Evolutionary conservation across 768 basidiomycete genomes (phyloP).

Genomic region (Dentipellis fragilis): DNA sequence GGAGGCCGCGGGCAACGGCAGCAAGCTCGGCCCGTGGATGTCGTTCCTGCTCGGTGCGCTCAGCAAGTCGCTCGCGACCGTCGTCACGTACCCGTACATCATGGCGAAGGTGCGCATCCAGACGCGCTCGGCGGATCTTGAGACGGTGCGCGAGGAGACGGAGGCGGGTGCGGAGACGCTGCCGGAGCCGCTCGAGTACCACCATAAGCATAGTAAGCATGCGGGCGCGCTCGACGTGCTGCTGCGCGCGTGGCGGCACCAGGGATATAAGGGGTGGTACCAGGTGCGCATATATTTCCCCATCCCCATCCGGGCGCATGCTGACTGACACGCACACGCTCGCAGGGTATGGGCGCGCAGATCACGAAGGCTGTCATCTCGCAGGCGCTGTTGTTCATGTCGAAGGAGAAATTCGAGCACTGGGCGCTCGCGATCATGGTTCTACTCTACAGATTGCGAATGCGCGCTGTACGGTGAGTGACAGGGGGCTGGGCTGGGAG

Average conservation of each 20-base stretch:
- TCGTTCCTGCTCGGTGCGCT: constrained; percentile 84
- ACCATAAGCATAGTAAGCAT: constrained; percentile 39
- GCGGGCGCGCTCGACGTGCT: constrained; percentile 75
- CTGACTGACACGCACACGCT: neutral
- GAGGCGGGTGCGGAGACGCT: constrained; percentile 29
- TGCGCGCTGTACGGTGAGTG: neutral
- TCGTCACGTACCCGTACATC: constrained; percentile 93
- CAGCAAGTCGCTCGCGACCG: constrained; percentile 91
- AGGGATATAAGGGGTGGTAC: constrained; percentile 92
- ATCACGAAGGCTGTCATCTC: constrained; percentile 92
- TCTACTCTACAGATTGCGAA: constrained; percentile 18
- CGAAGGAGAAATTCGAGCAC: constrained; percentile 93
- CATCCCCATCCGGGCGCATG: neutral
- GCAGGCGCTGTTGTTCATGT: constrained; percentile 92
- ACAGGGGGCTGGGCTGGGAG: too few species aligned
- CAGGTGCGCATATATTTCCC: constrained; percentile 46
- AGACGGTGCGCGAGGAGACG: constrained; percentile 16
- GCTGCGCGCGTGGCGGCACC: constrained; percentile 52
- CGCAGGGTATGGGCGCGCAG: constrained; percentile 91
- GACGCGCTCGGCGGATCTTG: constrained; percentile 52
- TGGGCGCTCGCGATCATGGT: constrained; percentile 72
- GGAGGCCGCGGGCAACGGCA: constrained; percentile 26
- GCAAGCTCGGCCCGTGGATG: constrained; percentile 67
- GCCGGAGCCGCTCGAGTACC: constrained; percentile 28
- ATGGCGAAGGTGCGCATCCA: constrained; percentile 97